phyloP scores from a whole-genome alignment of 768 basidiomycete species.

The Russula olivacea region DNA sequence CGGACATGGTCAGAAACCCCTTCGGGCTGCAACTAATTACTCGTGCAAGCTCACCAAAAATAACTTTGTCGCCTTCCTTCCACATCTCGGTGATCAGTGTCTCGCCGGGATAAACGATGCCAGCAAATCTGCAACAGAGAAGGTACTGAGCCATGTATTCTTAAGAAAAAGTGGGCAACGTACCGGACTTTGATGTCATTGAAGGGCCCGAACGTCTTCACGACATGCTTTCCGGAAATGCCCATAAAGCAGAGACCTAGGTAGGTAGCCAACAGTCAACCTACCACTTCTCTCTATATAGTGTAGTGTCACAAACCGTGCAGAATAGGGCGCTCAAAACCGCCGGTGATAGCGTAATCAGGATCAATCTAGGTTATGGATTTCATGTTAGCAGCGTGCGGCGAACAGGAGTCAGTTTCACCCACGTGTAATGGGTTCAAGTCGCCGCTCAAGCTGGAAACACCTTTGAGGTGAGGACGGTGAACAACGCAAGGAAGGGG shows the following conservation, averaged over 20 bases:
- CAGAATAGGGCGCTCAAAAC: slow-evolving; percentile 85
- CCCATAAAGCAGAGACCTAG: slow-evolving; percentile 86
- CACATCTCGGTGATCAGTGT: slow-evolving; percentile 97
- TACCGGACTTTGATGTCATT: slow-evolving; percentile 94
- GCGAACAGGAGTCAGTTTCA: slow-evolving; percentile 9
- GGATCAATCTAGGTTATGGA: slow-evolving; percentile 64
- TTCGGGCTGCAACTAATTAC: not conserved
- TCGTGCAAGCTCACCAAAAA: slow-evolving; percentile 65
- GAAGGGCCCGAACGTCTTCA: slow-evolving; percentile 79
- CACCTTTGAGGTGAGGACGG: not conserved
- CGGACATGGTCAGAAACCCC: not conserved
- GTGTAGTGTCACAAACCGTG: slow-evolving; percentile 41
- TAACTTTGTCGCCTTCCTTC: slow-evolving; percentile 87
- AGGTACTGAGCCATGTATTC: slow-evolving; percentile 6
- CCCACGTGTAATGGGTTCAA: slow-evolving; percentile 83
- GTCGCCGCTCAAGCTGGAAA: slow-evolving; percentile 77
- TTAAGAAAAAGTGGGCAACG: slow-evolving; percentile 26
- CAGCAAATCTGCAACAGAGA: slow-evolving; percentile 59
- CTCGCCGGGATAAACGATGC: slow-evolving; percentile 91
- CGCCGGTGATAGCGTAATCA: slow-evolving; percentile 91
- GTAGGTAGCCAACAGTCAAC: not conserved
- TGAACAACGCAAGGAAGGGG: not conserved
- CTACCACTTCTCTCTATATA: not conserved
- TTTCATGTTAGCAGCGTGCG: not conserved
- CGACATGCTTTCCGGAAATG: slow-evolving; percentile 85